phyloP scores from a whole-genome alignment of 108 stramenopile species.

The Stephanodiscus triporus region DNA sequence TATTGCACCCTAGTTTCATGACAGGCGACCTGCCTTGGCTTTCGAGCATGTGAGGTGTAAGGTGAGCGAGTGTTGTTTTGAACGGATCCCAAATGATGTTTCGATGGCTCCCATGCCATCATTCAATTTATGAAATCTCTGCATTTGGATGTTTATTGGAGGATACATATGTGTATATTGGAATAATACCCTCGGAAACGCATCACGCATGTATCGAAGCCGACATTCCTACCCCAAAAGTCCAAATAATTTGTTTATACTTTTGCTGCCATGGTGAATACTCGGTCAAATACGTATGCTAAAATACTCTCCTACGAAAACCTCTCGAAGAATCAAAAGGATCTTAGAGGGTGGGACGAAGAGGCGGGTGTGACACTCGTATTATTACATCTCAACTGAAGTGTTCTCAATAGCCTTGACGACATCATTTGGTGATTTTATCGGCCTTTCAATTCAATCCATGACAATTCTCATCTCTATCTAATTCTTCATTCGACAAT shows the following conservation, averaged over 20 bases:
- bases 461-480: background rate
- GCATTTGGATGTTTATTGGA: background rate
- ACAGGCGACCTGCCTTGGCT: background rate
- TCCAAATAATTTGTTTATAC: background rate
- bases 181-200: background rate
- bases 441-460: background rate
- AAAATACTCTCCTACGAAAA: slow-evolving; percentile 6
- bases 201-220: slow-evolving; percentile 15
- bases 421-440: slow-evolving; percentile 6
- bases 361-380: slow-evolving; percentile 13
- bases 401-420: slow-evolving; percentile 18
- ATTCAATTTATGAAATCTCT: no score
- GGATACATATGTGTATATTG: background rate
- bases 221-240: slow-evolving; percentile 7
- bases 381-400: slow-evolving; percentile 15
- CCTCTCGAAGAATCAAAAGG: background rate
- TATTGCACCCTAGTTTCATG: no score
- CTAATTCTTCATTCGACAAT: background rate
- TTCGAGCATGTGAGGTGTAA: background rate
- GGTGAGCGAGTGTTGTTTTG: background rate
- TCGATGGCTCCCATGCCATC: background rate
- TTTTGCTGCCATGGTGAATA: slow-evolving; percentile 13
- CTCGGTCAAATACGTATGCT: slow-evolving; percentile 11
- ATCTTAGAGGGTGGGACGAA: slow-evolving; percentile 3
- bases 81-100: background rate